Percentiles rank a stretch among this genome's conserved stretches.
phyloP scores from a whole-genome alignment of 164 flowering plant species.

The Umbellularia californica region DNA sequence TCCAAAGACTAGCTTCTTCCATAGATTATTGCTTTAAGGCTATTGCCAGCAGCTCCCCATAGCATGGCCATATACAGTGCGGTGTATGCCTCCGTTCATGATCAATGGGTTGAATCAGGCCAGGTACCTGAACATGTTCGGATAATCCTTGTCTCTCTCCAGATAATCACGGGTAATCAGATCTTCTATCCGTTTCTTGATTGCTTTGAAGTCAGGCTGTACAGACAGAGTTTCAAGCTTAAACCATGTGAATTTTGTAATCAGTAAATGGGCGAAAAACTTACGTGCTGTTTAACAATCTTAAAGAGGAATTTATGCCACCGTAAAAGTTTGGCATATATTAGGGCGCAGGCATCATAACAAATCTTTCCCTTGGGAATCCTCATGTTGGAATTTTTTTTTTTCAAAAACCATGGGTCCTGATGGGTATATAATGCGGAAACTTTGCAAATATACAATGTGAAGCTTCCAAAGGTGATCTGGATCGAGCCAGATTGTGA shows the following conservation, averaged over 20 bases:
- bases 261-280: background rate
- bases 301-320: too few relatives aligned
- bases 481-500: too few relatives aligned
- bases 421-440: too few relatives aligned
- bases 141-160: constrained; percentile 79
- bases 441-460: too few relatives aligned
- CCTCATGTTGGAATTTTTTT: too few relatives aligned
- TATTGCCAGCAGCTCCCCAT: constrained; percentile 12
- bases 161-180: constrained; percentile 80
- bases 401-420: too few relatives aligned
- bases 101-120: constrained; percentile 42
- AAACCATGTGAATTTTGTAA: background rate
- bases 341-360: too few relatives aligned
- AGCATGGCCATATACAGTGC: background rate
- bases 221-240: constrained; percentile 7
- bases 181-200: constrained; percentile 80
- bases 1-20: background rate
- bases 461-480: too few relatives aligned
- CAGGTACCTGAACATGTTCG: constrained; percentile 72
- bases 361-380: too few relatives aligned
- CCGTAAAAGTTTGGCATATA: too few relatives aligned
- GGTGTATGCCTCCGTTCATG: constrained; percentile 1
- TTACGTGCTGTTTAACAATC: background rate
- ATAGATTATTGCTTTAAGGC: constrained; percentile 3
- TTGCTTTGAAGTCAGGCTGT: constrained; percentile 85